Evolutionary conservation across 306 rosid genomes (phyloP).

Genomic region (Quercus bicolor): DNA sequence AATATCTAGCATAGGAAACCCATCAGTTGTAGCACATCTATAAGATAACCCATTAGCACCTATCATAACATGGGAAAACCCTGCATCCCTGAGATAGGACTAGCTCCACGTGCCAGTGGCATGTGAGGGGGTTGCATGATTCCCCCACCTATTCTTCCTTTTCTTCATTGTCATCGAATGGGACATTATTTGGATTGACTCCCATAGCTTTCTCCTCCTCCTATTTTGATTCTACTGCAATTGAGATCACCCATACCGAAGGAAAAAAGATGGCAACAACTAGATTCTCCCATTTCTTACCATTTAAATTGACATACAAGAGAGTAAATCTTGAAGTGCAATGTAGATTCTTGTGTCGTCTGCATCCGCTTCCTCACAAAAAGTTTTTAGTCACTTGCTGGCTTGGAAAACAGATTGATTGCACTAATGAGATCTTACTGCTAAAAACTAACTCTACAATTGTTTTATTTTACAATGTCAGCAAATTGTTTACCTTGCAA

Average conservation of each 20-base stretch:
- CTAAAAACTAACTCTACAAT: too few relatives aligned
- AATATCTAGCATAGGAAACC: slow-evolving; percentile 86
- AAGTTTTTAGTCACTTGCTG: too few relatives aligned
- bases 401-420: too few relatives aligned
- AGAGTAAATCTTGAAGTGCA: too few relatives aligned
- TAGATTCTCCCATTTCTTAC: slow-evolving; percentile 11
- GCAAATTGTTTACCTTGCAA: too few relatives aligned
- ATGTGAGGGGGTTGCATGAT: slow-evolving; percentile 92
- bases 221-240: slow-evolving; percentile 84
- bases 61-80: slow-evolving; percentile 87
- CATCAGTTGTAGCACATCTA: slow-evolving; percentile 79
- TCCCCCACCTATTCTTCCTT: slow-evolving; percentile 98
- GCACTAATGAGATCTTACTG: too few relatives aligned
- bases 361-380: too few relatives aligned
- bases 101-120: slow-evolving; percentile 77
- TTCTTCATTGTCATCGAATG: slow-evolving; percentile 97
- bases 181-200: slow-evolving; percentile 84
- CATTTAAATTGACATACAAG: not conserved
- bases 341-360: too few relatives aligned
- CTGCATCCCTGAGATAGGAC: slow-evolving; percentile 89
- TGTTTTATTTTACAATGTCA: too few relatives aligned
- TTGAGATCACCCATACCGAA: slow-evolving; percentile 60
- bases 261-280: not conserved
- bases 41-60: slow-evolving; percentile 79
- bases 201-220: slow-evolving; percentile 95